Evolutionary conservation across 1,139 yeast genomes (phyloP).

Genomic region (Pneumocystis canis): DNA sequence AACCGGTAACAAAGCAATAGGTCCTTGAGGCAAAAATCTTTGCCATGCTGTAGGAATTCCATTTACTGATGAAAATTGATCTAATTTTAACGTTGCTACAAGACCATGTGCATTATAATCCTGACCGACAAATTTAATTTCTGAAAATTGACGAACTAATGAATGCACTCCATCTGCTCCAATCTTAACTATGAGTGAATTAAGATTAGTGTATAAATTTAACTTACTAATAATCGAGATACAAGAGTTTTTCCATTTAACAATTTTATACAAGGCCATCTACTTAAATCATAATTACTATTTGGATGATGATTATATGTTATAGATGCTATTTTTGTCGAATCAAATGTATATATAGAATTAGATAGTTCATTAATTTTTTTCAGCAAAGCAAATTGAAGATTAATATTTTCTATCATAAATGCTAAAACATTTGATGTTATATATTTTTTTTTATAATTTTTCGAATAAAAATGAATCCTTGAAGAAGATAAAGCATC

Average conservation of each 20-base stretch:
- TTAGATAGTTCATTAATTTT: conserved; percentile 39
- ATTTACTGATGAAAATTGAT: conserved; percentile 29
- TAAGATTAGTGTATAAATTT: neutral
- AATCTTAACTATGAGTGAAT: conserved; percentile 21
- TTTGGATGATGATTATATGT: neutral
- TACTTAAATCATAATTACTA: conserved; percentile 38
- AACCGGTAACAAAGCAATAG: conserved; percentile 41
- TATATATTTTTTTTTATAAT: conserved; percentile 5
- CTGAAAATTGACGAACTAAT: conserved; percentile 73
- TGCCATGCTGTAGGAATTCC: conserved; percentile 54
- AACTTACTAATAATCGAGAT: conserved; percentile 42
- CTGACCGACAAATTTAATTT: conserved; percentile 86
- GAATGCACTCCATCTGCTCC: conserved; percentile 97
- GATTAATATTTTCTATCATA: conserved; percentile 77
- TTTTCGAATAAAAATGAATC: conserved; percentile 41
- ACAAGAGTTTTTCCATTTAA: conserved; percentile 49
- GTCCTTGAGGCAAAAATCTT: conserved; percentile 81
- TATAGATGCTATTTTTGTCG: conserved; percentile 27
- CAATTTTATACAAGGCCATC: conserved; percentile 69
- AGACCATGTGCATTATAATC: conserved; percentile 74
- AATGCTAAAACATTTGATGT: conserved; percentile 39
- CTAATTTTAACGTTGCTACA: conserved; percentile 71
- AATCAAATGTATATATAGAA: conserved; percentile 3
- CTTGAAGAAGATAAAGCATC: conserved; percentile 65
- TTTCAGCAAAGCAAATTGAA: conserved; percentile 55